phyloP scores from a whole-genome alignment of 129 eudicot species.

The Kitagawia praeruptora region DNA sequence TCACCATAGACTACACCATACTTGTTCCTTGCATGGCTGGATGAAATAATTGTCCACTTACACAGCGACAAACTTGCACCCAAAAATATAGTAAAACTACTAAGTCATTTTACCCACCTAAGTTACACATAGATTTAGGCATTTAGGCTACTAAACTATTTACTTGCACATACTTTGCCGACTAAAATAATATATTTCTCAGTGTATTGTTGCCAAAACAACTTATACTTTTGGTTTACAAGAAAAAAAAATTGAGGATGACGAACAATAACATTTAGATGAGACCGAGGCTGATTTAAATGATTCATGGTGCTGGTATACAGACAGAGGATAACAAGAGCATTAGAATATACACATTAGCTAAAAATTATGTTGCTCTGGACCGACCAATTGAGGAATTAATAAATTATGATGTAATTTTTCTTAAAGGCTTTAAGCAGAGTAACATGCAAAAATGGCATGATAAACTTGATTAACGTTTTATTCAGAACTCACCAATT shows the following conservation, averaged over 20 bases:
- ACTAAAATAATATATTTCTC: background rate
- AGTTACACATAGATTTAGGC: background rate
- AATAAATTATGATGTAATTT: background rate
- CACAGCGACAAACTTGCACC: background rate
- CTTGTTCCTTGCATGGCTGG: background rate
- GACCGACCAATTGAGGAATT: no score
- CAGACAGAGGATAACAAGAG: background rate
- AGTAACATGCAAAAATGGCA: background rate
- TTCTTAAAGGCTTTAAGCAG: background rate
- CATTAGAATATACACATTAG: background rate
- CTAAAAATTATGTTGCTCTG: background rate
- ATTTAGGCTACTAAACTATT: background rate
- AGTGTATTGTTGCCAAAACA: background rate
- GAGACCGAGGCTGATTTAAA: background rate
- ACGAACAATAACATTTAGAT: no score
- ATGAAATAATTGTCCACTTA: background rate
- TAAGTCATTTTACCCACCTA: background rate
- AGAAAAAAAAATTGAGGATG: background rate
- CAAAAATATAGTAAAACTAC: background rate
- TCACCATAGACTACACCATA: background rate
- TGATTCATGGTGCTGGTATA: background rate
- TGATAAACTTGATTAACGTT: background rate
- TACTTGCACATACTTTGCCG: background rate
- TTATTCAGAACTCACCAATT: constrained; percentile 45
- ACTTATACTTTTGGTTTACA: background rate